Evolutionary conservation across 2,329 filamentous ascomycete species (phyloP), one percentile per base, ranked within the genome.

Genomic region (Claviceps sp.): DNA sequence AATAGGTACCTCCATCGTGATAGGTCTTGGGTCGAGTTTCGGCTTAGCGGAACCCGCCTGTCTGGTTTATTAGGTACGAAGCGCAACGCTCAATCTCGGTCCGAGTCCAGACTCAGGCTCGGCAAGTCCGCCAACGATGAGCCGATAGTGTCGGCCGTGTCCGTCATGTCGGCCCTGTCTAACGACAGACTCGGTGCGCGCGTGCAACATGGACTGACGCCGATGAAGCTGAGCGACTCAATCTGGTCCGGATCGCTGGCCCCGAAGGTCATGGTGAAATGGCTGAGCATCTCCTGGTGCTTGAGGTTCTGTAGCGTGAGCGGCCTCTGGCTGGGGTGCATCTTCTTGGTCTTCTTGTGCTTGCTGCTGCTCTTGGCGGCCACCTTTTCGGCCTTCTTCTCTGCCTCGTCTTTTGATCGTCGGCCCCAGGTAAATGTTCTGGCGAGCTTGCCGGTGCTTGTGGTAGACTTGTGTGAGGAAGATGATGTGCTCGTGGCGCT

Each of bases 241-340:
- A 69, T 56, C 55, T 68, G 66, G 37, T 39, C 60, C 48, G 45
- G 62, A 56, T 57, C 64, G 57, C 60, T 63, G 36, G 68, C 62
- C 40, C 73, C 73, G 56, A 76, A 76, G 11, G 66, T 70, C 60
- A 72, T 69, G 52, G 65, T 69, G 63, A 73, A 76, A 52, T 68
- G 61, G 53, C 65, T 65, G 39, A 76, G 64, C 61, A 72, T 65
- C 62, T 74, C 68, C 58, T 74, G 72, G 58, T 75, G 69, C 51
- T 66, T 64, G 17, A 74, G 63, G 60, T 75, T 74, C 50, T 70
- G 65, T 52, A 67, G 64, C 8, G 69, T 73, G 48, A 74, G 63
- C 26, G 70, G 70, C 57, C 68, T 65, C 61, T 74, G 70, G 62
- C 69, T 68, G 6, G 71, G 71, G 57, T 75, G 71, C 17, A 61